Percentiles rank a stretch among this genome's conserved stretches.
These are phyloP conservation scores for Candida odintsovae DNA, from an alignment of 805 yeast species.

Conservation along the genomic window DNA sequence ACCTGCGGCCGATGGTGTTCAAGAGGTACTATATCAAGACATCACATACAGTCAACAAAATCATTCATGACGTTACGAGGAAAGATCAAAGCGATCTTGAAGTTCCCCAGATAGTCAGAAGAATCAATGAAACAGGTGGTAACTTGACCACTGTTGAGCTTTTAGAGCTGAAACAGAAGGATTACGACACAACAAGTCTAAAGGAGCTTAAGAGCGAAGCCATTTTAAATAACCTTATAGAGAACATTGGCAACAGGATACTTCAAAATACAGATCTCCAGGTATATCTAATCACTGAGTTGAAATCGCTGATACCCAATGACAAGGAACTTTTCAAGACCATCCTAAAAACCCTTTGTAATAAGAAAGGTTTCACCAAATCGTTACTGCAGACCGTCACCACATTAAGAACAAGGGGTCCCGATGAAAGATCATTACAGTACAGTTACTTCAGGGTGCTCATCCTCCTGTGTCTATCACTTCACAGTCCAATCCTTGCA, in stretches of 20 bases:
- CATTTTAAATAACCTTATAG: constrained; percentile 3
- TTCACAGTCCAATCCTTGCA: constrained; percentile 1
- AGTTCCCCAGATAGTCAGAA: neutral
- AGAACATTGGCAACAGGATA: neutral
- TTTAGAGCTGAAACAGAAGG: constrained; percentile 1
- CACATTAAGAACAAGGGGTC: neutral
- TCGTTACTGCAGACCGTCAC: neutral
- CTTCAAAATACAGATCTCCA: constrained; percentile 1
- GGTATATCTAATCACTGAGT: neutral
- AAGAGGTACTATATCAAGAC: neutral
- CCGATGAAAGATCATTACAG: neutral
- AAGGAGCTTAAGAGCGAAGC: neutral
- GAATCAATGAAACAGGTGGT: constrained; percentile 10
- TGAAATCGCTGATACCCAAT: neutral
- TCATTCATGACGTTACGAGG: neutral
- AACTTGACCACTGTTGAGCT: constrained; percentile 7
- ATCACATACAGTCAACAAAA: neutral
- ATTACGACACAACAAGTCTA: neutral
- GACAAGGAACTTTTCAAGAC: neutral
- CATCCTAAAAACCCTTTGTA: neutral
- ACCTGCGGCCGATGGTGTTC: neutral
- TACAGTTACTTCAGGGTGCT: neutral
- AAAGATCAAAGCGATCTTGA: neutral
- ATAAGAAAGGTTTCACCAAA: neutral
- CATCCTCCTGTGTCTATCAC: neutral